Conservation (phyloP, 2,329 filamentous ascomycete genomes). For the Anthostomella pinea region DNA sequence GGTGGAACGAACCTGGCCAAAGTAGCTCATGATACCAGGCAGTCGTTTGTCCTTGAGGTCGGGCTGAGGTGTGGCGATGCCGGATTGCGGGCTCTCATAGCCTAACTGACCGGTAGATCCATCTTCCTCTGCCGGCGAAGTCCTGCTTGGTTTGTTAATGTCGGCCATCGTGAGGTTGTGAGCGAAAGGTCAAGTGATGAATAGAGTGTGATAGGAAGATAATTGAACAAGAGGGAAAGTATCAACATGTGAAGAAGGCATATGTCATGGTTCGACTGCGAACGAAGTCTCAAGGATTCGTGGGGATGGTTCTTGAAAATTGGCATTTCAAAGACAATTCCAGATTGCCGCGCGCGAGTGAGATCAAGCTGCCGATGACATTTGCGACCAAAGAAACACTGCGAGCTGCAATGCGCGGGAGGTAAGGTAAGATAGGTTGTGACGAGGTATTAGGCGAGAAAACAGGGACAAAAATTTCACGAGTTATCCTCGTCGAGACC, state of each 20-base stretch:
- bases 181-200: slow-evolving; percentile 4
- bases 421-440: no score
- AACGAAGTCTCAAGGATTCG: slow-evolving; percentile 10
- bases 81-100: slow-evolving; percentile 83
- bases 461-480: slow-evolving; percentile 26
- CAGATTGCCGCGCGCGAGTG: no score
- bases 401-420: slow-evolving; percentile 14
- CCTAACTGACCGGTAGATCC: slow-evolving; percentile 74
- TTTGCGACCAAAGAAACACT: slow-evolving; percentile 8
- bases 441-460: no score
- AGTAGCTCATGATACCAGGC: slow-evolving; percentile 95
- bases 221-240: slow-evolving; percentile 1
- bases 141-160: slow-evolving; percentile 55
- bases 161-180: slow-evolving; percentile 28
- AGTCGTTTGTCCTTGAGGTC: slow-evolving; percentile 93
- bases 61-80: slow-evolving; percentile 88
- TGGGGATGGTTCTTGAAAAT: slow-evolving; percentile 7
- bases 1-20: slow-evolving; percentile 97
- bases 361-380: no score
- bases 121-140: slow-evolving; percentile 64
- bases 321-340: slow-evolving; percentile 18
- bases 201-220: slow-evolving; percentile 1
- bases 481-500: slow-evolving; percentile 24
- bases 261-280: slow-evolving; percentile 3
- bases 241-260: slow-evolving; percentile 3